Evolutionary conservation across 495 filamentous ascomycete genomes (phyloP), one percentile per base, ranked within the genome.

Genomic region (Aspergillus saccharolyticus): DNA sequence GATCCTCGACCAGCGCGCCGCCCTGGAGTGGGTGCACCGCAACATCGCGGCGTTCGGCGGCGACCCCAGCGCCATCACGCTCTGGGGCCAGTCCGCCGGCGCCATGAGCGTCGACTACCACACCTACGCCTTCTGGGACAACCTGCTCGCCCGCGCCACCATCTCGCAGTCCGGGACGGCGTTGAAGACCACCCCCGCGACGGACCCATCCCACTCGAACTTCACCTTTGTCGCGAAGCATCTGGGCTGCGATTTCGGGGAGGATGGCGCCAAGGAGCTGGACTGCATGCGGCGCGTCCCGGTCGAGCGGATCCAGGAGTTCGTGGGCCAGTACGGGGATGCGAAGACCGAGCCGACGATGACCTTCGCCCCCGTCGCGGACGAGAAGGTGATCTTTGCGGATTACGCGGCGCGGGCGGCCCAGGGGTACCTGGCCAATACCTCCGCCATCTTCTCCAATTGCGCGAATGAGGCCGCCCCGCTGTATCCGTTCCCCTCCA

Each of bases 1-100:
- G 12, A 73, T 82, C 3, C 71, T 83, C 14, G 83, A 88, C 69
- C 81, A 86, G 64, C 79, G 85, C 30, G 72, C 83, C 65, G 80
- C 77, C 7, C 68, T 84, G 5, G 70, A 81, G 66, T 84, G 79
- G 75, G 74, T 81, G 21, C 69, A 74, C 20, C 70, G 74, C 48
- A 79, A 79, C 52, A 79, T 79, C 63, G 64, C 58, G 1, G 54
- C 71, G 9, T 87, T 88, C 48, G 85, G 84, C 46, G 85, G 85
- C 22, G 82, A 88, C 62, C 78, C 72, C 17, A 28, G 55, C 44
- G 62, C 65, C 18, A 71, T 80, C 12, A 78, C 75, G 10, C 67
- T 78, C 44, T 75, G 69, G 70, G 76, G 77, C 14, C 66, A 77
- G 47, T 63, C 60, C 24, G 66, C 65, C 4, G 70, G 68, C 20